Conservation (phyloP, 2,329 filamentous ascomycete species). For the Fusarium sulawesiense region DNA sequence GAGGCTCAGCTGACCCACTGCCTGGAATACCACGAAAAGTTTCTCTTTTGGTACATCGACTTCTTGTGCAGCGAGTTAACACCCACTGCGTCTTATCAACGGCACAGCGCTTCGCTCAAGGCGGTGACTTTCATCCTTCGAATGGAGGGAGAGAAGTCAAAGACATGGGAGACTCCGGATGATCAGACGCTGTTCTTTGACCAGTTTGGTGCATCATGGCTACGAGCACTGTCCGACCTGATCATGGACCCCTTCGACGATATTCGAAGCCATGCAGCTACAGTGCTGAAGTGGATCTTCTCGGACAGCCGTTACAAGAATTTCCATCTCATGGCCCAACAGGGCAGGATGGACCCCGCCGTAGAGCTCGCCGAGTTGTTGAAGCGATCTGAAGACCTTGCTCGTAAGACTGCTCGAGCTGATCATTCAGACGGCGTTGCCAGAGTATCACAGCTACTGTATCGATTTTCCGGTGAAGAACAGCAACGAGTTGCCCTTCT, state of each 20-base stretch:
- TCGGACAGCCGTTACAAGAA: constrained; percentile 52
- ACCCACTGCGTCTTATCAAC: constrained; percentile 87
- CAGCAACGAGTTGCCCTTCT: constrained; percentile 64
- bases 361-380: constrained; percentile 61
- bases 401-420: constrained; percentile 80
- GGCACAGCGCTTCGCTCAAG: constrained; percentile 84
- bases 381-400: constrained; percentile 64
- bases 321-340: constrained; percentile 38
- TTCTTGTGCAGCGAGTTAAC: constrained; percentile 81
- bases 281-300: constrained; percentile 63
- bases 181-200: constrained; percentile 56
- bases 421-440: constrained; percentile 95
- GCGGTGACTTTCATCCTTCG: constrained; percentile 74
- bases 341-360: constrained; percentile 27
- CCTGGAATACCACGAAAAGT: constrained; percentile 67
- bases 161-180: constrained; percentile 53
- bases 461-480: constrained; percentile 63
- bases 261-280: constrained; percentile 72
- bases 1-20: constrained; percentile 53
- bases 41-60: constrained; percentile 78
- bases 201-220: constrained; percentile 61
- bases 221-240: constrained; percentile 78
- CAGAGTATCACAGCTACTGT: constrained; percentile 77
- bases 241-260: constrained; percentile 94
- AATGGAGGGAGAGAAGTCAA: constrained; percentile 70